A percentile compares a stretch with the other conserved stretches of the same genome.
These are phyloP conservation scores for Gypsophila paniculata DNA, from an alignment of 179 eudicot genomes.

Conservation along the genomic window DNA sequence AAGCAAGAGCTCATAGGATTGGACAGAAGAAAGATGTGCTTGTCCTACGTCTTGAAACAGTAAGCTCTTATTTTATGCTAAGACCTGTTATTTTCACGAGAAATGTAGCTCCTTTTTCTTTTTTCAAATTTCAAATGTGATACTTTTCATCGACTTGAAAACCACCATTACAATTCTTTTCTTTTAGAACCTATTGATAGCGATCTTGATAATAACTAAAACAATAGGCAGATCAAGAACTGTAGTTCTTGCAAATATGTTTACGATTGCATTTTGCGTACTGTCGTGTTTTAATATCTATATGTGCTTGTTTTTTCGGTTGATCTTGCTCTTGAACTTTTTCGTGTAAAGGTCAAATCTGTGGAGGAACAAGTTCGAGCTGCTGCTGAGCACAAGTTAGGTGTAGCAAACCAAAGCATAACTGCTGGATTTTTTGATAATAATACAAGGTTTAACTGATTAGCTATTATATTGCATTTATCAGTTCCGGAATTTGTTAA, in stretches of 20 bases:
- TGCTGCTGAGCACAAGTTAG: conserved; percentile 97
- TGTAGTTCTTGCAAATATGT: not conserved
- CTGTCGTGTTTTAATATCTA: not conserved
- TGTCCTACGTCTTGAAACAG: conserved; percentile 98
- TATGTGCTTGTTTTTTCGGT: not conserved
- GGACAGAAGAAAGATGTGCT: conserved; percentile 99
- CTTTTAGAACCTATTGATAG: no score
- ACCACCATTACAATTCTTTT: no score
- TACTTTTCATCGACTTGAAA: no score
- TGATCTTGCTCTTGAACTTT: not conserved
- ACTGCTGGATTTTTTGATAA: conserved; percentile 99
- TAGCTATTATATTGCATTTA: not conserved
- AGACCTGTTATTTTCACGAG: not conserved
- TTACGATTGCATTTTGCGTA: not conserved
- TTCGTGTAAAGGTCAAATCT: conserved; percentile 56
- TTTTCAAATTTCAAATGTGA: no score
- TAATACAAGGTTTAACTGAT: conserved; percentile 65
- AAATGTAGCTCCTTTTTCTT: no score
- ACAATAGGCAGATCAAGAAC: no score
- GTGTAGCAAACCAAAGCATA: conserved; percentile 98
- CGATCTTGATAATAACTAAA: no score
- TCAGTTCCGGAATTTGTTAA: not conserved
- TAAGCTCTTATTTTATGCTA: conserved; percentile 25
- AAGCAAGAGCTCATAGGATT: conserved; percentile 99
- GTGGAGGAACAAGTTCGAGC: conserved; percentile 99